These are phyloP conservation scores for Kingdonia uniflora DNA, from an alignment of 164 flowering plant genomes.

Conservation along the genomic window DNA sequence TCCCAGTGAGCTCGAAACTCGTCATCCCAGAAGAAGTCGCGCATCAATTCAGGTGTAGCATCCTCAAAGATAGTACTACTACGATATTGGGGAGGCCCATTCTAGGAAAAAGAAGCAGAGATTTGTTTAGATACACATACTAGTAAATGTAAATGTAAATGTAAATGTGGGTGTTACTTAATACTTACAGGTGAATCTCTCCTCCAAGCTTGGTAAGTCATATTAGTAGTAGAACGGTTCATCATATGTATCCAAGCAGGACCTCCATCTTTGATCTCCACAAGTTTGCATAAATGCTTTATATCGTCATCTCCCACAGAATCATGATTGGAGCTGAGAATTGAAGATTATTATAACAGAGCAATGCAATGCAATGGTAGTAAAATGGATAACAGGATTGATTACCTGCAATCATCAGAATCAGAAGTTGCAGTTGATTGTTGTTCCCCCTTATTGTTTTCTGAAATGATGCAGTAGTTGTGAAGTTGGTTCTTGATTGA, in stretches of 20 bases:
- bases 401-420: constrained; percentile 33
- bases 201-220: constrained; percentile 83
- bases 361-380: background rate
- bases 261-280: constrained; percentile 74
- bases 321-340: constrained; percentile 3
- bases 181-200: constrained; percentile 54
- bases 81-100: constrained; percentile 73
- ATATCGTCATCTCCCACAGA: constrained; percentile 46
- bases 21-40: constrained; percentile 88
- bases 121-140: background rate
- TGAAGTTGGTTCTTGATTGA: constrained; percentile 10
- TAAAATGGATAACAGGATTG: background rate
- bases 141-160: background rate
- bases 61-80: constrained; percentile 61
- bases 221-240: constrained; percentile 51
- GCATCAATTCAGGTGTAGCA: constrained; percentile 55
- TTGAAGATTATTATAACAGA: background rate
- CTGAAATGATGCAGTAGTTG: background rate
- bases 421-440: background rate
- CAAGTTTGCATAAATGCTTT: constrained; percentile 38
- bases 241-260: constrained; percentile 77
- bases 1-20: constrained; percentile 67
- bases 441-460: background rate
- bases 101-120: constrained; percentile 17
- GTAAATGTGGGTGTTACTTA: background rate